Percentiles rank a stretch among this genome's conserved stretches.
Conservation (phyloP, 768 basidiomycete genomes). For the Clitopilus passeckerianus region DNA sequence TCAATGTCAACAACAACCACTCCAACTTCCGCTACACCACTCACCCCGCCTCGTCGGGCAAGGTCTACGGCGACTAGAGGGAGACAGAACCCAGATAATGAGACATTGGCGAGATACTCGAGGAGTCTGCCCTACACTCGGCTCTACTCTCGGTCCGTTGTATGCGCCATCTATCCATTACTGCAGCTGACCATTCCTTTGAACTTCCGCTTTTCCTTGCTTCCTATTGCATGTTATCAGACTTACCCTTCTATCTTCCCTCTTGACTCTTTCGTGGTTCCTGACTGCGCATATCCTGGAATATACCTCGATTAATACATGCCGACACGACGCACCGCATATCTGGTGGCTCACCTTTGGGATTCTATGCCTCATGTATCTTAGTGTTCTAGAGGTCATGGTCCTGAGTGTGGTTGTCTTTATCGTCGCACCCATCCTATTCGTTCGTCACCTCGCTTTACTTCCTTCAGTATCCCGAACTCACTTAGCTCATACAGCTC, state of each 20-base stretch:
- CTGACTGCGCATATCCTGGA: constrained; percentile 74
- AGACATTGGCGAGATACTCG: background rate
- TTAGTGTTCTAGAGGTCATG: constrained; percentile 66
- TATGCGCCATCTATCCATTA: constrained; percentile 19
- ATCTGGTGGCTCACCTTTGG: constrained; percentile 86
- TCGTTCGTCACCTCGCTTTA: constrained; percentile 43
- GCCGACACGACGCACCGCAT: constrained; percentile 70
- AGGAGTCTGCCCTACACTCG: constrained; percentile 13
- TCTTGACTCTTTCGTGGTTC: constrained; percentile 80
- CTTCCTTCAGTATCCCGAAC: background rate
- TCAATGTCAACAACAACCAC: background rate
- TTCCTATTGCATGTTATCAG: constrained; percentile 23
- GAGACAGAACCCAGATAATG: background rate
- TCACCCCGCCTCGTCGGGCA: background rate
- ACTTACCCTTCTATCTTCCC: constrained; percentile 58
- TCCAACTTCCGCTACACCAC: background rate
- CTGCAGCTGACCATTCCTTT: constrained; percentile 7
- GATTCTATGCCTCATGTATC: constrained; percentile 74
- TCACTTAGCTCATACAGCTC: constrained; percentile 33
- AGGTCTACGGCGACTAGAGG: background rate
- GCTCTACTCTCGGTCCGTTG: constrained; percentile 35
- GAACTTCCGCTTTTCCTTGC: constrained; percentile 9
- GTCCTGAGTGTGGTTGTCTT: constrained; percentile 74
- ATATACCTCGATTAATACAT: constrained; percentile 72
- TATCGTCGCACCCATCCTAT: constrained; percentile 72